These are phyloP conservation scores for Scleromitrula shiraiana DNA, from an alignment of 2,329 filamentous ascomycete genomes.

Conservation along the genomic window DNA sequence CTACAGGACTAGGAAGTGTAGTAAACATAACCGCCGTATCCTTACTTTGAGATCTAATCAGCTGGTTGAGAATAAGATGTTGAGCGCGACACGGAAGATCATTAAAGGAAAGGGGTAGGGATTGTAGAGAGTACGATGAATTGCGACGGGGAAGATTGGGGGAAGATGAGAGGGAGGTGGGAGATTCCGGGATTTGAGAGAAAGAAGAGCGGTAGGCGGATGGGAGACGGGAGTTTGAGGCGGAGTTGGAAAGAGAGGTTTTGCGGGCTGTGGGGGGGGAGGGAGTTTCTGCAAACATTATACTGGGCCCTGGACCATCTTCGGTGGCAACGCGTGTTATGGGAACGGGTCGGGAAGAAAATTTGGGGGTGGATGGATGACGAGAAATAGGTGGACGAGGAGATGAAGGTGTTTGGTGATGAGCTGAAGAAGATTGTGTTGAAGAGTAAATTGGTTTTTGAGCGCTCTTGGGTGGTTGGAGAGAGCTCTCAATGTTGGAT, in stretches of 20 bases:
- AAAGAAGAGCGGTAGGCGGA: slow-evolving; percentile 18
- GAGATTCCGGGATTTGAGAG: slow-evolving; percentile 42
- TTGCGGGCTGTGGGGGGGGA: slow-evolving; percentile 17
- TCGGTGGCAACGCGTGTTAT: slow-evolving; percentile 44
- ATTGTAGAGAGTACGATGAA: slow-evolving; percentile 17
- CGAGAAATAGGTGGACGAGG: slow-evolving; percentile 32
- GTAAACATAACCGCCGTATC: slow-evolving; percentile 48
- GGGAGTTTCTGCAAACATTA: slow-evolving; percentile 47
- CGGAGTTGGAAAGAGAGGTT: slow-evolving; percentile 30
- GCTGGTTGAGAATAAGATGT: slow-evolving; percentile 27
- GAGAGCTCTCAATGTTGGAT: slow-evolving; percentile 14
- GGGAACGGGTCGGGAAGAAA: slow-evolving; percentile 18
- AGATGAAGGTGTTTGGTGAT: slow-evolving; percentile 45
- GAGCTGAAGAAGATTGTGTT: background rate
- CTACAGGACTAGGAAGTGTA: slow-evolving; percentile 66
- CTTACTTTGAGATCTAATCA: slow-evolving; percentile 25
- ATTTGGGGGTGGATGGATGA: slow-evolving; percentile 30
- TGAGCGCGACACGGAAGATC: slow-evolving; percentile 21
- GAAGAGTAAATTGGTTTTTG: slow-evolving; percentile 63
- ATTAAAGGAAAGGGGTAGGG: slow-evolving; percentile 24
- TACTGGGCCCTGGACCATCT: slow-evolving; percentile 58
- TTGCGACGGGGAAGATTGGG: slow-evolving; percentile 22
- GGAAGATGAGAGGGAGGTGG: slow-evolving; percentile 33
- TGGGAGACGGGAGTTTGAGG: slow-evolving; percentile 27
- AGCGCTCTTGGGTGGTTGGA: slow-evolving; percentile 52